Conservation (phyloP, 306 rosid species). For the Gillenia trifoliata region DNA sequence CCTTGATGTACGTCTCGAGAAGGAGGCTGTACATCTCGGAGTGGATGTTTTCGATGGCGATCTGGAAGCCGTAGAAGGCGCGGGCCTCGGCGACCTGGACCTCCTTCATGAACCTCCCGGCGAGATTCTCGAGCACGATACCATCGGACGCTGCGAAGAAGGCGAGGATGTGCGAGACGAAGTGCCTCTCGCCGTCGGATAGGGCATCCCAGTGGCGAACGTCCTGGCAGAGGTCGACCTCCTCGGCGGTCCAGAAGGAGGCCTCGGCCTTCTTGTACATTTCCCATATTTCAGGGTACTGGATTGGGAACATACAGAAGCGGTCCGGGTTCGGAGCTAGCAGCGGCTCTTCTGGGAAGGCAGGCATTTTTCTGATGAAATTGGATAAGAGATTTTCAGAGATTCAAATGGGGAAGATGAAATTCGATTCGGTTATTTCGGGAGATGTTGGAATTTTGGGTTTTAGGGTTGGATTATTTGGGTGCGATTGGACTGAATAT, state of each 20-base stretch:
- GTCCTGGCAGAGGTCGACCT: conserved; percentile 72
- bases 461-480: background rate
- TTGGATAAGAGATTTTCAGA: background rate
- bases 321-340: conserved; percentile 70
- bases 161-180: conserved; percentile 69
- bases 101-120: conserved; percentile 82
- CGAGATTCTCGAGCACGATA: conserved; percentile 79
- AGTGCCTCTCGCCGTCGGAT: conserved; percentile 64
- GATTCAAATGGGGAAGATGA: background rate
- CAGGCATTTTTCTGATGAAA: conserved; percentile 43
- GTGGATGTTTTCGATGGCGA: conserved; percentile 84
- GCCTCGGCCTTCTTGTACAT: conserved; percentile 96
- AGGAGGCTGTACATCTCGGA: conserved; percentile 87
- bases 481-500: conserved; percentile 1
- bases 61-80: conserved; percentile 89
- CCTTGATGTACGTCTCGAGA: conserved; percentile 66
- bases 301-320: conserved; percentile 90
- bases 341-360: conserved; percentile 65
- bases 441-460: background rate
- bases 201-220: conserved; percentile 51
- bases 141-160: conserved; percentile 94
- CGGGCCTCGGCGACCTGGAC: conserved; percentile 77
- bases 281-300: conserved; percentile 83
- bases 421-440: background rate
- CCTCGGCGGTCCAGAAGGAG: conserved; percentile 89